phyloP scores from a whole-genome alignment of 2,329 filamentous ascomycete species.

The Ilyonectria sp. region DNA sequence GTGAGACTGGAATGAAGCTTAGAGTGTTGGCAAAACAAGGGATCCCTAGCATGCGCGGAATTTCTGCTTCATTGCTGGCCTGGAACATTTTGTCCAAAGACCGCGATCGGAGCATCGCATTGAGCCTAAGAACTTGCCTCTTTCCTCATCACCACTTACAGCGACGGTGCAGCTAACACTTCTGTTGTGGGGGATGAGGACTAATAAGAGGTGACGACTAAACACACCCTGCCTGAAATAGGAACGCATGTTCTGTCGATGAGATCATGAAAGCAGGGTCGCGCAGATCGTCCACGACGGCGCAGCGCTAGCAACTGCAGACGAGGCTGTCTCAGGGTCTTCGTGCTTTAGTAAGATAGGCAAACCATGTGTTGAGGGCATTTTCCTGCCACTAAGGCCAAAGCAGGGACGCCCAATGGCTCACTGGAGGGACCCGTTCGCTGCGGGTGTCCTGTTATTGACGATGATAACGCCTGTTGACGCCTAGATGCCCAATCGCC shows the following conservation, averaged over 20 bases:
- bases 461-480: conserved; percentile 11
- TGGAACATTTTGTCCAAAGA: not conserved
- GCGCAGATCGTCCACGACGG: conserved; percentile 23
- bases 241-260: conserved; percentile 9
- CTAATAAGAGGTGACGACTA: not conserved
- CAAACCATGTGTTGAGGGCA: conserved; percentile 10
- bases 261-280: conserved; percentile 15
- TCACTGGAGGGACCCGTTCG: not conserved
- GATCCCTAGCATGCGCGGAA: not conserved
- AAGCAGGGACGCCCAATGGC: not conserved
- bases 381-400: not conserved
- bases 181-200: not conserved
- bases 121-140: not conserved
- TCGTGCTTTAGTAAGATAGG: not conserved
- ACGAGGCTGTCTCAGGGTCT: conserved; percentile 5
- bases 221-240: conserved; percentile 17
- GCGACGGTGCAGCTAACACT: not conserved
- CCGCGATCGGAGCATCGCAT: not conserved
- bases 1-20: conserved; percentile 20
- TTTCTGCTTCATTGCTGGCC: not conserved
- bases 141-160: not conserved
- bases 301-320: conserved; percentile 17
- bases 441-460: not conserved
- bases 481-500: conserved; percentile 1
- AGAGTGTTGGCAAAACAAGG: not conserved